Evolutionary conservation across 106 monocot species (phyloP).

Genomic region (Alisma plantagoaquatica): DNA sequence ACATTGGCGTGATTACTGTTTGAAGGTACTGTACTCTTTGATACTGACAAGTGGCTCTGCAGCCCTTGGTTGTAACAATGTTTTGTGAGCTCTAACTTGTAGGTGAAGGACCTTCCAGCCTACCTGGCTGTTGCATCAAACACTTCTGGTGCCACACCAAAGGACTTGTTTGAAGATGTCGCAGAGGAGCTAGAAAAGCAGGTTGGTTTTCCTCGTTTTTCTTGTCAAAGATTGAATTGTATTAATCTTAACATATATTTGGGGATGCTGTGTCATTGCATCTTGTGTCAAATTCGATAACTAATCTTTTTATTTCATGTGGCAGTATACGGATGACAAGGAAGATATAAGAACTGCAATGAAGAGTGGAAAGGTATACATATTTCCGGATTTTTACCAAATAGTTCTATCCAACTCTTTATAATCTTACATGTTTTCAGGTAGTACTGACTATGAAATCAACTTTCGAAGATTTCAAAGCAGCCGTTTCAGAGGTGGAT

Average conservation of each 20-base stretch:
- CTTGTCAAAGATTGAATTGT: too few species aligned
- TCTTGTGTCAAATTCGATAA: too few species aligned
- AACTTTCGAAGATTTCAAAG: slow-evolving; percentile 65
- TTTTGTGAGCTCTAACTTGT: too few species aligned
- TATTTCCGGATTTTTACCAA: not conserved
- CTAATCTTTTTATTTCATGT: too few species aligned
- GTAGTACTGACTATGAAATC: slow-evolving; percentile 49
- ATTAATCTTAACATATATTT: too few species aligned
- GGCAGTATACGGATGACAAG: slow-evolving; percentile 90
- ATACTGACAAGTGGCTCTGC: too few species aligned
- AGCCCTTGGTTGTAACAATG: too few species aligned
- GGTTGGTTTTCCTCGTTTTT: slow-evolving; percentile 23
- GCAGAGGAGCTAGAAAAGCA: slow-evolving; percentile 89
- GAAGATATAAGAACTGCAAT: slow-evolving; percentile 61
- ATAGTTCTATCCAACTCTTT: not conserved
- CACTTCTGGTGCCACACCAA: slow-evolving; percentile 89
- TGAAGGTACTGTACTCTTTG: slow-evolving; percentile 62
- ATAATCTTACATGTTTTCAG: too few species aligned
- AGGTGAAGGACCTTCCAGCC: slow-evolving; percentile 64
- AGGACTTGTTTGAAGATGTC: slow-evolving; percentile 95
- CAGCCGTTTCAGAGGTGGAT: slow-evolving; percentile 33
- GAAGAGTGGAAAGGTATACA: slow-evolving; percentile 58
- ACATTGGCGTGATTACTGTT: slow-evolving; percentile 92
- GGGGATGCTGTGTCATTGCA: too few species aligned
- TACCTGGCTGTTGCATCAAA: slow-evolving; percentile 79